These are phyloP conservation scores for Passalora sequoiae DNA, from an alignment of 2,329 filamentous ascomycete species.

Conservation along the genomic window DNA sequence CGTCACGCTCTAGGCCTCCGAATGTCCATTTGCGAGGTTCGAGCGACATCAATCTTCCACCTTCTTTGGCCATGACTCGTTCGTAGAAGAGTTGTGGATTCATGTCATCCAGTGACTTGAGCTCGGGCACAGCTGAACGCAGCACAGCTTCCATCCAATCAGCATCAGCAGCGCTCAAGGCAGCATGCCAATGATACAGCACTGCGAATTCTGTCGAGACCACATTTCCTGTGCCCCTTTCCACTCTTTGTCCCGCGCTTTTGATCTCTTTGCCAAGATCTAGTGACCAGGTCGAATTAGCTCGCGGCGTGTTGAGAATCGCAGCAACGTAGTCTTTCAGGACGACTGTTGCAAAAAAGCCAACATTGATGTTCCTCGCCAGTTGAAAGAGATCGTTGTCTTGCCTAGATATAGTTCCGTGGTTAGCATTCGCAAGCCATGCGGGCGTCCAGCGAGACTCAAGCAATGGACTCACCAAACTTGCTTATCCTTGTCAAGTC, in stretches of 20 bases:
- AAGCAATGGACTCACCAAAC: conserved; percentile 33
- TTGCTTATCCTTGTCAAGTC: conserved; percentile 35
- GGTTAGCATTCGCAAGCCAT: conserved; percentile 6
- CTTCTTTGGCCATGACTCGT: conserved; percentile 37
- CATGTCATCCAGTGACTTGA: conserved; percentile 42
- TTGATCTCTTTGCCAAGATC: conserved; percentile 46
- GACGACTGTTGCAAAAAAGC: conserved; percentile 45
- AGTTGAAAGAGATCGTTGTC: conserved; percentile 48
- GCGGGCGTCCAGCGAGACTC: not conserved
- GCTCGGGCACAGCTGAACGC: conserved; percentile 33
- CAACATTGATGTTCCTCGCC: conserved; percentile 45
- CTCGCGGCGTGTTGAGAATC: conserved; percentile 44
- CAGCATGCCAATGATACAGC: conserved; percentile 46
- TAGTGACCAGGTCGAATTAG: conserved; percentile 44
- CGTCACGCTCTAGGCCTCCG: conserved; percentile 36
- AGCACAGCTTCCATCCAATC: conserved; percentile 44
- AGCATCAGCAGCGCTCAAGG: conserved; percentile 42
- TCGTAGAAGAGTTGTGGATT: conserved; percentile 41
- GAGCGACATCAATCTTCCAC: conserved; percentile 34
- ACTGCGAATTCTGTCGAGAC: conserved; percentile 46
- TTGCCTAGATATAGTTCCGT: no score
- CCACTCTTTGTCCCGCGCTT: conserved; percentile 36
- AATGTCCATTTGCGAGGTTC: conserved; percentile 40
- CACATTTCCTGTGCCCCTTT: conserved; percentile 42
- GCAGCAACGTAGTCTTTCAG: conserved; percentile 45